These are phyloP conservation scores for Colletotrichum endophyticum DNA, from an alignment of 2,329 filamentous ascomycete genomes.

Conservation along the genomic window DNA sequence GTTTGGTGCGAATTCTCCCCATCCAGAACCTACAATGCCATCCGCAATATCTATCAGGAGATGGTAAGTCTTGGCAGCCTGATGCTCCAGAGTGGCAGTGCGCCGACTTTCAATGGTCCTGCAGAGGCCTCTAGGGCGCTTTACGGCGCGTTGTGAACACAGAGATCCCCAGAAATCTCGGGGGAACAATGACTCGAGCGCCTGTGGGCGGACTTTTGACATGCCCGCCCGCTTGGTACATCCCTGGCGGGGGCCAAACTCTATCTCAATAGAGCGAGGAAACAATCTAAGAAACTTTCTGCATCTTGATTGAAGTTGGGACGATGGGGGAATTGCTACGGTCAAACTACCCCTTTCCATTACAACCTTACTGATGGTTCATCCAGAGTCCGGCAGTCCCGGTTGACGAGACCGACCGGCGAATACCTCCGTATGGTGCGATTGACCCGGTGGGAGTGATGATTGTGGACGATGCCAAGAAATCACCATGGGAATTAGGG, in stretches of 20 bases:
- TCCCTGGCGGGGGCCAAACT: not conserved
- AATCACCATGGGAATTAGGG: not conserved
- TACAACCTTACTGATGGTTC: not conserved
- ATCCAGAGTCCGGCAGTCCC: constrained; percentile 1
- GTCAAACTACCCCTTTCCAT: not conserved
- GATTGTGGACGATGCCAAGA: not conserved
- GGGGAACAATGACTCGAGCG: not conserved
- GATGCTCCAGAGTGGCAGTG: not conserved
- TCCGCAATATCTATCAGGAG: constrained; percentile 1
- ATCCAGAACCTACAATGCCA: not conserved
- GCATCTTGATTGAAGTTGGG: not conserved
- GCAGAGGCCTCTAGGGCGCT: not conserved
- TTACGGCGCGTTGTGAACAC: not conserved
- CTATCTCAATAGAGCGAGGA: not conserved
- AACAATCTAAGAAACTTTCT: constrained; percentile 9
- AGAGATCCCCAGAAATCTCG: not conserved
- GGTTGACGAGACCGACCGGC: not conserved
- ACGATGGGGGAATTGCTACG: not conserved
- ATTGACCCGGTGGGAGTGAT: not conserved
- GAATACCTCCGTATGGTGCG: not conserved
- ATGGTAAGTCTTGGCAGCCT: not conserved
- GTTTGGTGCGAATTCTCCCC: constrained; percentile 1
- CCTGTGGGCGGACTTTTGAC: not conserved
- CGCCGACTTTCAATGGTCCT: not conserved
- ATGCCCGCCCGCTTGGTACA: not conserved